These are phyloP conservation scores for Linderina pennispora DNA, from an alignment of 192 early-diverging fungal species.

Conservation along the genomic window DNA sequence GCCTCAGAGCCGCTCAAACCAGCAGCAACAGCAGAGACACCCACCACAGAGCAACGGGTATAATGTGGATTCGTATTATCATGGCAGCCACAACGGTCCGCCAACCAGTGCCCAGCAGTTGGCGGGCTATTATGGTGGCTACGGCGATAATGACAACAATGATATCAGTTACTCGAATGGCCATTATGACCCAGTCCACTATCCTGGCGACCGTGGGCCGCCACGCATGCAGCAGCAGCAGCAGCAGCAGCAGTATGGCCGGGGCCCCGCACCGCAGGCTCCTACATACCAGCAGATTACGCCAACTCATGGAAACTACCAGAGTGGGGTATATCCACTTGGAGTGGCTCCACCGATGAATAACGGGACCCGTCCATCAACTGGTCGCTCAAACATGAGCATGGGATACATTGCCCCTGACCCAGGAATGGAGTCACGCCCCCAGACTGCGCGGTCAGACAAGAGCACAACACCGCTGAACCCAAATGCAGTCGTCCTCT, in stretches of 20 bases:
- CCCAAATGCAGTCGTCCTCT: conserved; percentile 1
- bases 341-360: too few species aligned
- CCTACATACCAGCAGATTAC: too few species aligned
- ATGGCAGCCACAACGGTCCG: not conserved
- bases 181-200: too few species aligned
- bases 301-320: not conserved
- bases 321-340: not conserved
- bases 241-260: not conserved
- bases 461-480: not conserved
- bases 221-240: not conserved
- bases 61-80: not conserved
- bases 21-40: conserved; percentile 6
- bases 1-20: not conserved
- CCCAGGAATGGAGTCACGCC: too few species aligned
- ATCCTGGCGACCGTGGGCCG: not conserved
- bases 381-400: not conserved
- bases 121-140: not conserved
- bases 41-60: conserved; percentile 4
- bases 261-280: too few species aligned
- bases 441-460: too few species aligned
- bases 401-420: too few species aligned
- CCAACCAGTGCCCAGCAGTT: not conserved
- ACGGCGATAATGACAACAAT: not conserved
- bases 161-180: too few species aligned
- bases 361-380: not conserved